Evolutionary conservation across 108 stramenopile genomes (phyloP), one percentile per base, ranked within the genome.

Genomic region (Bacterosira constricta): DNA sequence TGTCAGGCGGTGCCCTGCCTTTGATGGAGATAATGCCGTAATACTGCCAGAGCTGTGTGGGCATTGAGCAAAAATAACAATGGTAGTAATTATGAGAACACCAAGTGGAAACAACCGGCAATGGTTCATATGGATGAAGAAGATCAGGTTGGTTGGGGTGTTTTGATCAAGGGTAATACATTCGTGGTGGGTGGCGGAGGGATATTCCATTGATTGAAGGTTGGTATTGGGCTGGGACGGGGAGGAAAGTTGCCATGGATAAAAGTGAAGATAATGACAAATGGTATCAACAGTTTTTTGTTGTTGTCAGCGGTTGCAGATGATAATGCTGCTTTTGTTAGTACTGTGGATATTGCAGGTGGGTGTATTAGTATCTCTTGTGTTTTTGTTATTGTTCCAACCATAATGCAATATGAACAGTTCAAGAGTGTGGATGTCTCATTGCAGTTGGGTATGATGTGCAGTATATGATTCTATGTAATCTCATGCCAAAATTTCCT

Each of bases 131-230:
- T 3, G 0, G 51, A 29, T 3, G 18, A 29, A 4, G 27, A 29
- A 13, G 58, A 59, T 42, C 58, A 59, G 31, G 7, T 42, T 0
- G 58, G 58, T 1, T 59, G 58, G 58, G n/a, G 23, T 37, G 58
- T 59, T 0, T 44, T 17, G 42, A 26, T 26, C 35, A 21, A 18
- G 57, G 20, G 30, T 6, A 37, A 37, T 2, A 59, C 39, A 15
- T 12, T 59, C 9, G 58, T 59, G 5, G 23, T 59, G 12, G 58
- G 58, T 10, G 20, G 58, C 32, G 58, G 6, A 0, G 1, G 34
- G 58, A 59, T 4, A 34, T 59, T 1, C 58, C 37, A 26, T 15
- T 18, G 17, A 6, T 38, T 2, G 32, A 36, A 13, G 39, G 58
- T 1, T 41, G 58, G 39, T 35, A 3, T 10, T 59, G 58, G 58